A percentile compares a stretch with the other conserved stretches of the same genome.
These are phyloP conservation scores for Comarum palustre DNA, from an alignment of 306 rosid species.

Conservation along the genomic window DNA sequence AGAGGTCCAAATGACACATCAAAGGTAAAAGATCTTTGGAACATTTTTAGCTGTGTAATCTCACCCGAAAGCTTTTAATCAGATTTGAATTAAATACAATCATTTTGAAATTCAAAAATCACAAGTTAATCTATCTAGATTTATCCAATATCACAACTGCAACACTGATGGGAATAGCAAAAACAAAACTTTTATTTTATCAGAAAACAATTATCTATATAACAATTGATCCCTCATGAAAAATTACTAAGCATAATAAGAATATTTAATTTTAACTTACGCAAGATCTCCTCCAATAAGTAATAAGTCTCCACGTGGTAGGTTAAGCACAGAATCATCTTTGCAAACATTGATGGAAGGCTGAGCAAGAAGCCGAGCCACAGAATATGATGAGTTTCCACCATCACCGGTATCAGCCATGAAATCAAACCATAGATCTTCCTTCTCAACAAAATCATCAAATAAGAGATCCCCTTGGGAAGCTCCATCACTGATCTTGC, in stretches of 20 bases:
- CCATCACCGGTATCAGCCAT: conserved; percentile 99
- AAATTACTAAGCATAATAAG: conserved; percentile 9
- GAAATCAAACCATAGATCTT: conserved; percentile 93
- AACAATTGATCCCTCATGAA: conserved; percentile 13
- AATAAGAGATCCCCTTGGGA: conserved; percentile 60
- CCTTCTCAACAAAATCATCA: conserved; percentile 69
- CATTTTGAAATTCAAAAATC: too few species aligned
- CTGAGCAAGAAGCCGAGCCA: conserved; percentile 89
- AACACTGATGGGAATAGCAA: too few species aligned
- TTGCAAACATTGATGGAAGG: conserved; percentile 53
- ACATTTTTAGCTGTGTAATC: neutral
- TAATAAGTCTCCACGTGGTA: conserved; percentile 84
- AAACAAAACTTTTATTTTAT: conserved; percentile 21
- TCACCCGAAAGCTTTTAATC: conserved; percentile 7
- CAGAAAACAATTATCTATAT: conserved; percentile 13
- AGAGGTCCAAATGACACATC: conserved; percentile 1
- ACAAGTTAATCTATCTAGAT: too few species aligned
- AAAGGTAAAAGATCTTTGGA: neutral
- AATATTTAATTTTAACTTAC: conserved; percentile 57
- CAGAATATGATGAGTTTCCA: conserved; percentile 91
- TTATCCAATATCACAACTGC: too few species aligned
- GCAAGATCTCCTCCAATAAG: conserved; percentile 99
- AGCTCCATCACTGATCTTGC: conserved; percentile 59
- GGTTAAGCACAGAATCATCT: conserved; percentile 48
- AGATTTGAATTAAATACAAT: neutral